These are phyloP conservation scores for Backusella westeae DNA, from an alignment of 192 early-diverging fungal species.

Conservation along the genomic window DNA sequence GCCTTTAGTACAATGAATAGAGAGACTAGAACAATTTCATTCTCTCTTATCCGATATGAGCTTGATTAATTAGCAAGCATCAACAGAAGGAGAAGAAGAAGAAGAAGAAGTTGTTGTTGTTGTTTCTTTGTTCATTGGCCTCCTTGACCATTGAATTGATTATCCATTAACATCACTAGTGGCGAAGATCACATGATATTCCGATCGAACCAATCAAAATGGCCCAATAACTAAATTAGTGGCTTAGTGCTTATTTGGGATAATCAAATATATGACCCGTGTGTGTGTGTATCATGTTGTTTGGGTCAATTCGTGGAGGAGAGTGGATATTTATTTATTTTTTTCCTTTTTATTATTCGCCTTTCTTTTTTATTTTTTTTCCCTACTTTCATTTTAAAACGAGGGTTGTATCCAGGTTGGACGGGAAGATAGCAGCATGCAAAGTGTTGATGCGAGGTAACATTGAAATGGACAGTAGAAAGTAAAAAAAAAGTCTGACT, in stretches of 20 bases:
- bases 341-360: not conserved
- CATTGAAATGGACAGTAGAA: not conserved
- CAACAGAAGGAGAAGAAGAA: no score
- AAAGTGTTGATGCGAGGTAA: slow-evolving; percentile 15
- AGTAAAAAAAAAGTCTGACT: not conserved
- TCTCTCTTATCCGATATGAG: no score
- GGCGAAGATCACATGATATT: not conserved
- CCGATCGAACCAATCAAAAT: not conserved
- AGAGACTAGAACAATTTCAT: no score
- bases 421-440: slow-evolving; percentile 11
- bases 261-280: not conserved
- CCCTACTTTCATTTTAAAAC: not conserved
- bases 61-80: no score
- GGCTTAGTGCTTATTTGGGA: not conserved
- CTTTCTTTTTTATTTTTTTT: not conserved
- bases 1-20: no score
- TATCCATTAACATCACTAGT: not conserved
- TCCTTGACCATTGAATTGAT: not conserved
- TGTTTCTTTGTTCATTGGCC: not conserved
- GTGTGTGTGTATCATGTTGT: not conserved
- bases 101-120: no score
- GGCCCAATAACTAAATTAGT: not conserved
- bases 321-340: no score
- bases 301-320: no score
- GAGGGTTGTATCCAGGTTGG: not conserved